Evolutionary conservation across 805 yeast species (phyloP).

Genomic region (Kluyveromyces siamensis): DNA sequence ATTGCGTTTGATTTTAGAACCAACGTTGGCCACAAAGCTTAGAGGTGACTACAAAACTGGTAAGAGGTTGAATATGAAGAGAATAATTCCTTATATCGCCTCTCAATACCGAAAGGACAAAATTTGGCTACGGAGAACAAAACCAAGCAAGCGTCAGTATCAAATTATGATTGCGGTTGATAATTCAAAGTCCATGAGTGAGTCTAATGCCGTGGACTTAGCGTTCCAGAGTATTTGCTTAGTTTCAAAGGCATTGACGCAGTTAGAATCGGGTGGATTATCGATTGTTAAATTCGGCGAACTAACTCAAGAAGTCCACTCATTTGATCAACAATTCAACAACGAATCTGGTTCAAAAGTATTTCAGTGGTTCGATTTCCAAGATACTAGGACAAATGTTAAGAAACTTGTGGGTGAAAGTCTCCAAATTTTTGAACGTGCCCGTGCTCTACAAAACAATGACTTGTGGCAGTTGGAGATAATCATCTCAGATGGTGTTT

Average conservation of each 20-base stretch:
- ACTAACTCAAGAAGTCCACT: conserved; percentile 73
- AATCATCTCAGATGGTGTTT: conserved; percentile 91
- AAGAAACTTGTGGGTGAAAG: conserved; percentile 64
- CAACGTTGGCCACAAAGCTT: conserved; percentile 90
- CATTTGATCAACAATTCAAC: conserved; percentile 78
- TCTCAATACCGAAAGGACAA: conserved; percentile 95
- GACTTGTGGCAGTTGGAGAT: conserved; percentile 93
- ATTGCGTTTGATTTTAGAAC: conserved; percentile 83
- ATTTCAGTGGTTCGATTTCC: conserved; percentile 84
- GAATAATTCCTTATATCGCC: conserved; percentile 96
- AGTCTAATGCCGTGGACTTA: conserved; percentile 77
- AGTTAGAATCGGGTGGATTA: conserved; percentile 87
- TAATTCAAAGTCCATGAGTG: conserved; percentile 96
- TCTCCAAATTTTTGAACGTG: conserved; percentile 57
- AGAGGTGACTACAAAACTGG: conserved; percentile 97
- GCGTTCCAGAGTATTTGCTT: conserved; percentile 93
- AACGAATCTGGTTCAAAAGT: conserved; percentile 75
- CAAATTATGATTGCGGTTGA: conserved; percentile 97
- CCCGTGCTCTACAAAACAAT: conserved; percentile 40
- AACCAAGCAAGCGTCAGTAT: conserved; percentile 94
- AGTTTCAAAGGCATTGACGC: conserved; percentile 88
- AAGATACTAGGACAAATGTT: conserved; percentile 81
- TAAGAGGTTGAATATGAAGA: conserved; percentile 91
- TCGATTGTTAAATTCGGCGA: conserved; percentile 90
- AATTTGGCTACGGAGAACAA: conserved; percentile 95